Conservation (phyloP, 2,329 filamentous ascomycete genomes). For the Beauveria asiatica region DNA sequence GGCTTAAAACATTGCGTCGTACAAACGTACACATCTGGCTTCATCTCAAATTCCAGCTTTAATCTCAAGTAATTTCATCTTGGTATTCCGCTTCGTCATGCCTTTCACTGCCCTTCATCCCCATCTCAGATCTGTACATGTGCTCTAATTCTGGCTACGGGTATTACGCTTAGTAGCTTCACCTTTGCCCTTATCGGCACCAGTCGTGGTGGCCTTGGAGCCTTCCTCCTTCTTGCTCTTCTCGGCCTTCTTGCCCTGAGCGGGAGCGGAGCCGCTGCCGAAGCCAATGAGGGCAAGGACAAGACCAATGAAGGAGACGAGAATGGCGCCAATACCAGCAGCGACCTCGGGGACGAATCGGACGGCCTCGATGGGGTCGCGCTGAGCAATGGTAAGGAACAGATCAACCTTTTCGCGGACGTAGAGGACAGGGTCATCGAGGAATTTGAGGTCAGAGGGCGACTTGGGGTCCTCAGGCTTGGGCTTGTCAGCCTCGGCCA, state of each 20-base stretch:
- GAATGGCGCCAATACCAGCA: conserved; percentile 63
- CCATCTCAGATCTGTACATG: neutral
- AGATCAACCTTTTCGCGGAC: conserved; percentile 88
- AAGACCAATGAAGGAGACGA: conserved; percentile 62
- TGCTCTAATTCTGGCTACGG: conserved; percentile 44
- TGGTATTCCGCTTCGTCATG: conserved; percentile 4
- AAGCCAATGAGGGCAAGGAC: conserved; percentile 58
- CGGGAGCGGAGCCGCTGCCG: conserved; percentile 57
- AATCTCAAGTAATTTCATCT: conserved; percentile 4
- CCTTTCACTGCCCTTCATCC: neutral
- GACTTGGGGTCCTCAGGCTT: conserved; percentile 59
- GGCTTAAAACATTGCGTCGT: conserved; percentile 5
- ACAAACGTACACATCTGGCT: conserved; percentile 6
- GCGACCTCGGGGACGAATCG: conserved; percentile 89
- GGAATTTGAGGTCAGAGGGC: conserved; percentile 73
- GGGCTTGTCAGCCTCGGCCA: conserved; percentile 72
- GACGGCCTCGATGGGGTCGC: conserved; percentile 74
- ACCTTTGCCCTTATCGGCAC: conserved; percentile 66
- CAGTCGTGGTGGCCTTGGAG: conserved; percentile 47
- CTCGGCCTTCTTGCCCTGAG: conserved; percentile 59
- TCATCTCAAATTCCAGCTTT: conserved; percentile 9
- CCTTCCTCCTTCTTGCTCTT: conserved; percentile 66
- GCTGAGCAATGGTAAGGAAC: conserved; percentile 75
- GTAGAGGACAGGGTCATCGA: conserved; percentile 80
- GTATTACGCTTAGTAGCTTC: conserved; percentile 57